Base-by-base conservation (phyloP, 139 green algal genomes). In the Yamagishiella unicocca region DNA sequence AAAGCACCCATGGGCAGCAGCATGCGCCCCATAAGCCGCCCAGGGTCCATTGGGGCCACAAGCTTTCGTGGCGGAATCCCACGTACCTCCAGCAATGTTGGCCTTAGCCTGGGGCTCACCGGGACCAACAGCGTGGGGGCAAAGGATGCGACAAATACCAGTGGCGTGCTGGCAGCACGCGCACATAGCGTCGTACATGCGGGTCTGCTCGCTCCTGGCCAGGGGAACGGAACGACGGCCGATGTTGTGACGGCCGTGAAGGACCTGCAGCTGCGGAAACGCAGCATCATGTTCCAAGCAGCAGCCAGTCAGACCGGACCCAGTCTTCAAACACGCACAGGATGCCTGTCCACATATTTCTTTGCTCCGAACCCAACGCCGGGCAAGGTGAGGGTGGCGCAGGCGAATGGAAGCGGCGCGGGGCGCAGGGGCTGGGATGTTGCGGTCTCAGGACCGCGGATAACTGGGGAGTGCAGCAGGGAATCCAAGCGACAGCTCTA, bases 361-460 rank as follows among this genome's bases (percentile, higher is more conserved):
- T 84, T 82, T 22, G 86, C 86, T 22, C 86, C 86, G 6, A 78
- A 90, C n/a, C 78, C 78, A 3, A 67, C 38, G 19, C 78, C 86
- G 27, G 86, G 86, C 54, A 83, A 83, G 83, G 83, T 89, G 29
- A 31, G 83, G 4, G n/a, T n/a, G n/a, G n/a, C n/a, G n/a, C n/a
- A n/a, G n/a, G n/a, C n/a, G n/a, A n/a, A n/a, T n/a, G n/a, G n/a
- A n/a, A n/a, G n/a, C n/a, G n/a, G n/a, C n/a, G n/a, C n/a, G n/a
- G n/a, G n/a, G n/a, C n/a, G n/a, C n/a, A n/a, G n/a, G n/a, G n/a
- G n/a, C n/a, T n/a, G n/a, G n/a, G n/a, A n/a, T n/a, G n/a, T n/a
- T n/a, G n/a, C n/a, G n/a, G n/a, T n/a, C n/a, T n/a, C n/a, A n/a
- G n/a, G n/a, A n/a, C n/a, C n/a, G n/a, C n/a, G n/a, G n/a, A n/a